These are phyloP conservation scores for Arthrobotrys sinensis DNA, from an alignment of 2,329 filamentous ascomycete genomes.

Conservation along the genomic window DNA sequence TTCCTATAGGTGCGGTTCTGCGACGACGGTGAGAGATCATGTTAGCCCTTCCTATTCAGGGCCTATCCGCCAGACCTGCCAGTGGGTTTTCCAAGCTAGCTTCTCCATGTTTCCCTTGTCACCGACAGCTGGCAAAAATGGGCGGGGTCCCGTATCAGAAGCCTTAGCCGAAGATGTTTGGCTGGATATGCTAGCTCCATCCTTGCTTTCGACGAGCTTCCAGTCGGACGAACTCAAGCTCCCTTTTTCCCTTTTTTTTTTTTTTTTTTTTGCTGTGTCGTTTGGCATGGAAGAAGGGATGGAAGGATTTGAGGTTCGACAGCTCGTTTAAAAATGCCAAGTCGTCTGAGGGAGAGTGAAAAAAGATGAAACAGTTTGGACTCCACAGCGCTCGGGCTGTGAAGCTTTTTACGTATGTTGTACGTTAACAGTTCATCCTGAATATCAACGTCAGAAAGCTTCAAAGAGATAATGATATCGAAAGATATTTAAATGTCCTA, in stretches of 20 bases:
- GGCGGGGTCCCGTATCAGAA: slow-evolving; percentile 56
- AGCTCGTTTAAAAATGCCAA: slow-evolving; percentile 55
- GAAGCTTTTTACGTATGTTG: slow-evolving; percentile 15
- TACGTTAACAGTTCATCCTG: neutral
- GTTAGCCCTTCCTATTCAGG: slow-evolving; percentile 57
- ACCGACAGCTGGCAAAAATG: slow-evolving; percentile 57
- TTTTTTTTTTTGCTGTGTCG: neutral
- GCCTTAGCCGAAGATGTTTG: slow-evolving; percentile 54
- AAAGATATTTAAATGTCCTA: neutral
- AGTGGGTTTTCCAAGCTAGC: slow-evolving; percentile 34
- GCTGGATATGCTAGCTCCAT: slow-evolving; percentile 45
- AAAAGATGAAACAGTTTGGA: slow-evolving; percentile 37
- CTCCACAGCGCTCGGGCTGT: slow-evolving; percentile 24
- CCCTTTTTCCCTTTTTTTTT: slow-evolving; percentile 15
- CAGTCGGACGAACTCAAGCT: slow-evolving; percentile 15
- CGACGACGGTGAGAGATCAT: slow-evolving; percentile 29
- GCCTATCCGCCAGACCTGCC: slow-evolving; percentile 28
- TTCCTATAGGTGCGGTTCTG: slow-evolving; percentile 56
- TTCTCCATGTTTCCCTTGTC: slow-evolving; percentile 48
- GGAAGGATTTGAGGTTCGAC: slow-evolving; percentile 29
- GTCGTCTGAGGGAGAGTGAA: slow-evolving; percentile 39
- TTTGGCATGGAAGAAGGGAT: slow-evolving; percentile 19
- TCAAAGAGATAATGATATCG: neutral
- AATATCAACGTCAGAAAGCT: neutral
- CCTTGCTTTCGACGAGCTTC: slow-evolving; percentile 19